Evolutionary conservation across 2,329 filamentous ascomycete genomes (phyloP), one percentile per base, ranked within the genome.

Genomic region (Colletotrichum horii): DNA sequence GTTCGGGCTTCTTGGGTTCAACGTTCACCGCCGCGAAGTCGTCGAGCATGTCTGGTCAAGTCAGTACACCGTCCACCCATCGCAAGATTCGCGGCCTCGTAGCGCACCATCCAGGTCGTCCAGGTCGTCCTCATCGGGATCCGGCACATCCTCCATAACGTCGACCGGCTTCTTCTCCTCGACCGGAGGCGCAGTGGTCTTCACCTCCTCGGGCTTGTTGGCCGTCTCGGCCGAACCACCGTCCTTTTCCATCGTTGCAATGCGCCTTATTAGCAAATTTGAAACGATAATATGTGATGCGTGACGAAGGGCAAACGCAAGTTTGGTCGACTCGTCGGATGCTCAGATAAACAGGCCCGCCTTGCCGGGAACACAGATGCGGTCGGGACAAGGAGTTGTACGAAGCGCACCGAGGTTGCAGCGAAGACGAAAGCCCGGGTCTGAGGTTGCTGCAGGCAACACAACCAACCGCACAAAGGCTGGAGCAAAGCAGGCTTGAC

Each of bases 121-220:
- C 24, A 97, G 87, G 79, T 97, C 95, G 84, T 97, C 97, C 84
- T 98, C 96, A 78, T 98, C 96, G 8, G 96, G 96, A 81, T 98
- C 96, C 24, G 96, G 93, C 19, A 94, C 92, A 79, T 94, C 90
- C 26, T 90, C 91, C 26, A 83, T 80, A 19, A 81, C 78, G 11
- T 78, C 76, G 14, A 78, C 78, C n/a, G 78, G 79, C 38, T 77
- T 77, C 67, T 81, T 82, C 32, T 77, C 56, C 71, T 77, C 79
- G 32, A 77, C 68, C 34, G 78, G 34, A 64, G 79, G 64, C 22
- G 74, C 74, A 28, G 26, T 61, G 56, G 26, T 74, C 56, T 80
- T 78, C 60, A 78, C 79, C 65, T 74, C 73, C 30, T 65, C 48
- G 24, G 75, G n/a, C 62, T 77, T 52, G 43, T 22, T 77, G 28